Evolutionary conservation across 768 basidiomycete genomes (phyloP).

Genomic region (Favolaschia claudopus): DNA sequence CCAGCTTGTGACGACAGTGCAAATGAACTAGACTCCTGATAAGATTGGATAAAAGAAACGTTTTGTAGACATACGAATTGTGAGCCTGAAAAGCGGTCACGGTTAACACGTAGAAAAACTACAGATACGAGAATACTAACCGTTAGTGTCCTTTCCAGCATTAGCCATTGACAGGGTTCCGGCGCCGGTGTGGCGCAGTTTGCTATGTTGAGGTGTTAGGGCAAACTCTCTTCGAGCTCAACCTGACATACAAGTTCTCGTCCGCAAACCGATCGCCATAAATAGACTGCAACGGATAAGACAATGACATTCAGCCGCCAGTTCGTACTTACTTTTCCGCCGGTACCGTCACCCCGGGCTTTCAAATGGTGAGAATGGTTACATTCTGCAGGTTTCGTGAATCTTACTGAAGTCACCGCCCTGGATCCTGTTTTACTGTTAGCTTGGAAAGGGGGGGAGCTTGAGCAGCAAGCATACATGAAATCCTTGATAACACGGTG

Average conservation of each 20-base stretch:
- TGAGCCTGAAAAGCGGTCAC: conserved; percentile 59
- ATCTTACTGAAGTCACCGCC: conserved; percentile 95
- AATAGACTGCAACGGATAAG: conserved; percentile 66
- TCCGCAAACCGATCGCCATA: conserved; percentile 92
- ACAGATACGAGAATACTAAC: conserved; percentile 44
- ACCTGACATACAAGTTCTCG: conserved; percentile 86
- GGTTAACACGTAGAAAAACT: not conserved
- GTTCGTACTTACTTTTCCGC: conserved; percentile 72
- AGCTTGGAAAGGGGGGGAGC: not conserved
- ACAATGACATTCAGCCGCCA: not conserved
- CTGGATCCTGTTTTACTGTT: conserved; percentile 76
- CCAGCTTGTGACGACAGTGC: conserved; percentile 87
- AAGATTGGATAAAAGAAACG: conserved; percentile 11
- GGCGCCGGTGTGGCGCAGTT: conserved; percentile 91
- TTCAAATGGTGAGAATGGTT: not conserved
- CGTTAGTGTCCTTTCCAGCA: conserved; percentile 91
- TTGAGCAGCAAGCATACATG: conserved; percentile 53
- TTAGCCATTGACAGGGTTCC: conserved; percentile 96
- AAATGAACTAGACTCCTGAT: conserved; percentile 77
- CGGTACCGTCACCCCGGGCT: conserved; percentile 89
- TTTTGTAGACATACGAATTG: conserved; percentile 71
- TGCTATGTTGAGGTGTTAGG: conserved; percentile 57
- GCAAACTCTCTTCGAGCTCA: not conserved
- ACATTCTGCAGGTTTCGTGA: not conserved
- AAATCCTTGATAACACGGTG: conserved; percentile 96